Evolutionary conservation across 2,329 filamentous ascomycete genomes (phyloP), one percentile per base, ranked within the genome.

Genomic region (Botrytis aclada): DNA sequence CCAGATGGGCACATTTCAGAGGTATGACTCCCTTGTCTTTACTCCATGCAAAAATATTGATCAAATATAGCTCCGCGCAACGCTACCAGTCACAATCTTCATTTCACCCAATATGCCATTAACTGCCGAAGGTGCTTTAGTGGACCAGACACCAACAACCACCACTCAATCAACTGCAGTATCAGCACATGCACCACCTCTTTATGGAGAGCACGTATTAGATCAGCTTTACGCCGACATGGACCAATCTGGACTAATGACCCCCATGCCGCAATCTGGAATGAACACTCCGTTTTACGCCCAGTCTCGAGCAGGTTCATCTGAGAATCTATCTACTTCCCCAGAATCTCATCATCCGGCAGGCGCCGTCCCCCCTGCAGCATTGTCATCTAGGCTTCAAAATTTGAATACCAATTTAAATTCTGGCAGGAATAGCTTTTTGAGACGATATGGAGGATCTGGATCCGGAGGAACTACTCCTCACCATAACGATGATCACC

Each of bases 1-100:
- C 95, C 96, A 0, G 96, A 99, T 81, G 95, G 95, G 0, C 96
- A 98, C 80, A 88, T 95, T 72, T 98, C 95, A 72, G 95, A 98
- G 87, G 90, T 92, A 85, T 72, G 61, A 70, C 29, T 39, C 37
- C 34, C 18, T 47, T 32, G 56, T 39, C 54, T 41, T 54, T 37
- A 65, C 54, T 66, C 34, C 51, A 74, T 41, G 51, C 69, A 67
- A 72, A 76, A 74, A 73, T 76, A 70, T 78, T 70, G 54, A 73
- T 61, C n/a, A 39, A 65, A 72, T 69, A 47, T 76, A 93, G 90
- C 88, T 98, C 70, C 92, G 95, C 70, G 95, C 95, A 64, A 96
- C 94, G 60, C 88, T 98, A 45, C 95, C 96, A 1, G 88, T 98
- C 25, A 94, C 94, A 71, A 91, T 99, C 56, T 98, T 97, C 83